A percentile compares a stretch with the other conserved stretches of the same genome.
Evolutionary conservation across 169 alveolate genomes (phyloP).

Genomic region (Eimeria falciformis): DNA sequence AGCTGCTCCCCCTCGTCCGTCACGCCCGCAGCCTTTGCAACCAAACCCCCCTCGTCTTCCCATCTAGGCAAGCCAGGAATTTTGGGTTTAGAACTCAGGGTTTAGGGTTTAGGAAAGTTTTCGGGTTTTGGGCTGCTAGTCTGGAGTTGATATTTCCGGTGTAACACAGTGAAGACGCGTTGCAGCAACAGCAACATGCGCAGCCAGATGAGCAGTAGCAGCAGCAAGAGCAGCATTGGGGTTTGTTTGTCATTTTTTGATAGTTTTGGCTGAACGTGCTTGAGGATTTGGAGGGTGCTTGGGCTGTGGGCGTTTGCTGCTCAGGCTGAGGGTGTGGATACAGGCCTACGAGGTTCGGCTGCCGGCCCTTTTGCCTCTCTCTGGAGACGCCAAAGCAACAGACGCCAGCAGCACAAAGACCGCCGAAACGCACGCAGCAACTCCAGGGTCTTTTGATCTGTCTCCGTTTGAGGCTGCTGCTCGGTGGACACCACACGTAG

Average conservation of each 20-base stretch:
- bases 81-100: too few relatives aligned
- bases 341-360: conserved; percentile 22
- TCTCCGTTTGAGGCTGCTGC: background rate
- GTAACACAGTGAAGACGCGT: too few relatives aligned
- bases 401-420: background rate
- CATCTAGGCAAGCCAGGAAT: background rate
- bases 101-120: too few relatives aligned
- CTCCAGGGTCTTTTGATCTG: background rate
- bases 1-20: conserved; percentile 1
- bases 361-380: background rate
- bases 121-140: too few relatives aligned
- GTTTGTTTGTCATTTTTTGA: too few relatives aligned
- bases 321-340: background rate
- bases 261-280: too few relatives aligned
- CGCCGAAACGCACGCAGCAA: background rate
- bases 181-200: too few relatives aligned
- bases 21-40: conserved; percentile 1
- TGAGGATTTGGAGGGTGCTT: too few relatives aligned
- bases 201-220: too few relatives aligned
- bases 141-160: too few relatives aligned
- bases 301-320: background rate
- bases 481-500: conserved; percentile 17
- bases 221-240: too few relatives aligned
- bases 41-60: background rate
- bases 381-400: background rate